phyloP scores from a whole-genome alignment of 176 grass and related monocot genomes.

The Dactylis glomerata region DNA sequence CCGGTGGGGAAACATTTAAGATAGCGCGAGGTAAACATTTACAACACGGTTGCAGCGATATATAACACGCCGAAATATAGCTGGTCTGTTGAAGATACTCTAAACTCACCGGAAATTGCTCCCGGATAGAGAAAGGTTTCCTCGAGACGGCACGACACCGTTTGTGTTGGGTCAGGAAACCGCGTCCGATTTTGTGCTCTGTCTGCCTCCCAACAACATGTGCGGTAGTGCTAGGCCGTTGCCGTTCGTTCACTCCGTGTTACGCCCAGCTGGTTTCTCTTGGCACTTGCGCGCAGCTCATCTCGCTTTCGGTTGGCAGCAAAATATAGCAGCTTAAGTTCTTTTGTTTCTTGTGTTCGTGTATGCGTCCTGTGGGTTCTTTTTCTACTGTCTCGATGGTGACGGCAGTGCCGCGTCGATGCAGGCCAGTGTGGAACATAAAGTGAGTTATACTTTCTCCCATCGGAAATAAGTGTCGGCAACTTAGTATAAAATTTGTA shows the following conservation, averaged over 20 bases:
- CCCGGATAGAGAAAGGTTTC: background rate
- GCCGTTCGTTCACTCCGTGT: background rate
- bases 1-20: no score
- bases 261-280: constrained; percentile 24
- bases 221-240: background rate
- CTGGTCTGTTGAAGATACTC: no score
- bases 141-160: background rate
- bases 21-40: no score
- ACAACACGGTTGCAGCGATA: no score
- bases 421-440: background rate
- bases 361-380: background rate
- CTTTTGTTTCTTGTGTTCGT: background rate
- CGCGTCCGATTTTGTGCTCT: background rate
- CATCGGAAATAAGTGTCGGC: no score
- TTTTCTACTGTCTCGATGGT: background rate
- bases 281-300: background rate
- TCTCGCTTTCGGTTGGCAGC: background rate
- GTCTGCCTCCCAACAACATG: background rate
- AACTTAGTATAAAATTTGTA: no score
- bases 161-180: background rate
- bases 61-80: no score
- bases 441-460: no score
- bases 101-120: background rate
- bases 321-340: background rate
- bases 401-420: background rate